Evolutionary conservation across 495 filamentous ascomycete genomes (phyloP).

Genomic region (Hyaloscypha hepaticicola): DNA sequence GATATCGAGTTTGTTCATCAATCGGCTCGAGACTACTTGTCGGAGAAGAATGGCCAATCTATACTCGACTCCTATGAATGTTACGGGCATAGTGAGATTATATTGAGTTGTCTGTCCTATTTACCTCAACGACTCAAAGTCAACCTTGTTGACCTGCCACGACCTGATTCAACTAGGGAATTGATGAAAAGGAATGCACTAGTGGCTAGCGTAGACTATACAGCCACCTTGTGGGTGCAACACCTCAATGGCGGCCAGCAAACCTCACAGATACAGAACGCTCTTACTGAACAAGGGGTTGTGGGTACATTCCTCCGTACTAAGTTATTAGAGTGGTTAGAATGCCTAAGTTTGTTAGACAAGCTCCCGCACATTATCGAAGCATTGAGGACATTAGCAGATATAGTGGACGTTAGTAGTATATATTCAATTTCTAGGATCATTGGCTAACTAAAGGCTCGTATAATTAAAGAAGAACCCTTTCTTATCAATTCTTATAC

Average conservation of each 20-base stretch:
- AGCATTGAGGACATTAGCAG: conserved; percentile 12
- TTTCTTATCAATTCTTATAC: conserved; percentile 23
- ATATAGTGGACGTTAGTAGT: conserved; percentile 19
- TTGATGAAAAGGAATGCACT: conserved; percentile 22
- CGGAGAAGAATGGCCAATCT: conserved; percentile 20
- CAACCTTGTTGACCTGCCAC: conserved; percentile 28
- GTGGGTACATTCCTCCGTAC: conserved; percentile 22
- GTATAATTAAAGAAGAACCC: conserved; percentile 6
- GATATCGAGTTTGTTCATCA: conserved; percentile 24
- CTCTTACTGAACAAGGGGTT: conserved; percentile 16
- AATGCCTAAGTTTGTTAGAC: conserved; percentile 33
- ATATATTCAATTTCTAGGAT: conserved; percentile 15
- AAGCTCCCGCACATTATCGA: conserved; percentile 26
- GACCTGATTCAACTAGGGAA: conserved; percentile 22
- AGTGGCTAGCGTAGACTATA: conserved; percentile 24
- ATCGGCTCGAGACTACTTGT: conserved; percentile 23
- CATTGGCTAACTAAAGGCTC: conserved; percentile 8
- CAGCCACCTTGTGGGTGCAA: conserved; percentile 30
- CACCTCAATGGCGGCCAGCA: conserved; percentile 21
- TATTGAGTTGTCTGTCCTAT: conserved; percentile 25
- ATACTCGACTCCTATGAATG: conserved; percentile 20
- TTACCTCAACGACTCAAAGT: conserved; percentile 25
- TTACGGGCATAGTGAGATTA: conserved; percentile 28
- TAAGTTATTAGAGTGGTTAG: conserved; percentile 33
- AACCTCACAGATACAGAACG: conserved; percentile 20